Percentiles rank a stretch among this genome's conserved stretches.
These are phyloP conservation scores for Mycena crocata DNA, from an alignment of 768 basidiomycete species.

Conservation along the genomic window DNA sequence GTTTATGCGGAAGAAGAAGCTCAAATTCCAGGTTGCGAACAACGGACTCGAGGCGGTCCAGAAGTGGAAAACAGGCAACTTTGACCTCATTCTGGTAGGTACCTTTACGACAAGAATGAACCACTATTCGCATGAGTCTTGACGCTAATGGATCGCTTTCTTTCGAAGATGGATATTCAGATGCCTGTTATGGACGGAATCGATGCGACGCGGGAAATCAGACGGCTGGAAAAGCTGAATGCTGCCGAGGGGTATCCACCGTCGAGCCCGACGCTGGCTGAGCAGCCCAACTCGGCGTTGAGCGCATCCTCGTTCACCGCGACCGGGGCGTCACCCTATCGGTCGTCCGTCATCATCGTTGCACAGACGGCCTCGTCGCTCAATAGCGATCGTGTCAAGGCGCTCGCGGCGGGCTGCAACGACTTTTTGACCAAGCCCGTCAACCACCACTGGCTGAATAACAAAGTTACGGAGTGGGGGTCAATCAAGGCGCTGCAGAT, in stretches of 20 bases:
- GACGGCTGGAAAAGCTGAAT: constrained; percentile 80
- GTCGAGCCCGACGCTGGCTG: constrained; percentile 72
- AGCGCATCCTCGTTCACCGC: constrained; percentile 52
- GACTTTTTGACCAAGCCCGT: constrained; percentile 99
- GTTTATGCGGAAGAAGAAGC: constrained; percentile 96
- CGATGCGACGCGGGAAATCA: constrained; percentile 95
- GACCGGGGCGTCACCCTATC: constrained; percentile 74
- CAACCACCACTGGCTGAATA: constrained; percentile 93
- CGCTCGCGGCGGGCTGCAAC: constrained; percentile 98
- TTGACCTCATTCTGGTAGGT: constrained; percentile 94
- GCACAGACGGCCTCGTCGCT: constrained; percentile 97
- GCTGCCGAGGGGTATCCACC: constrained; percentile 77
- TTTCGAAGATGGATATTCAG: constrained; percentile 97
- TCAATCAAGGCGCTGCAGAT: constrained; percentile 95
- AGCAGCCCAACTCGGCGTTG: constrained; percentile 33
- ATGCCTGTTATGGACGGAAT: constrained; percentile 99
- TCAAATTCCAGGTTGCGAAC: constrained; percentile 93
- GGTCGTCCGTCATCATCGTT: constrained; percentile 97
- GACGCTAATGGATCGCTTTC: constrained; percentile 31
- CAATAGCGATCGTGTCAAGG: constrained; percentile 94
- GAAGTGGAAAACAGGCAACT: constrained; percentile 93
- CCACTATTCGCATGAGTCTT: not conserved
- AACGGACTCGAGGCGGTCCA: constrained; percentile 96
- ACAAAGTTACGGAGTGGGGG: constrained; percentile 99
- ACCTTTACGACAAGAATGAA: not conserved